phyloP scores from a whole-genome alignment of 352 stramenopile species.

The Phytophthora pini region DNA sequence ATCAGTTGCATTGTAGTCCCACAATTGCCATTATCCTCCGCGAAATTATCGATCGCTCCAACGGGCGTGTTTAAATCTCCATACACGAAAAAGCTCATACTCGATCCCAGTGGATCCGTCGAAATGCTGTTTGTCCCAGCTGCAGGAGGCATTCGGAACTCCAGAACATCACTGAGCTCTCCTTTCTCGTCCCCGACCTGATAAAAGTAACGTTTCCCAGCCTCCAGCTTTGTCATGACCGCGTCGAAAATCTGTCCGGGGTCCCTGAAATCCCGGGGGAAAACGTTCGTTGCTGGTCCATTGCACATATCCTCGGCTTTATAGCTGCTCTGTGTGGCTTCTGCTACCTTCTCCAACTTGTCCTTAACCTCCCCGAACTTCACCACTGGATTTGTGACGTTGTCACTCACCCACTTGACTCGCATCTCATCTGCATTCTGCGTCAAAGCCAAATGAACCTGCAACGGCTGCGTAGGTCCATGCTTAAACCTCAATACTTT shows the following conservation, averaged over 20 bases:
- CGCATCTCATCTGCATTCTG: constrained; percentile 47
- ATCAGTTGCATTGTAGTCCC: constrained; percentile 49
- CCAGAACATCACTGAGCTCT: constrained; percentile 34
- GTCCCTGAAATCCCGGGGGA: constrained; percentile 33
- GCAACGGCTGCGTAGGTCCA: constrained; percentile 49
- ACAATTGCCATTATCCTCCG: constrained; percentile 38
- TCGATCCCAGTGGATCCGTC: constrained; percentile 25
- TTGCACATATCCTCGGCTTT: constrained; percentile 41
- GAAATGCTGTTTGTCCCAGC: constrained; percentile 26
- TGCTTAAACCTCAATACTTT: constrained; percentile 40
- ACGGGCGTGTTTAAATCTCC: constrained; percentile 64
- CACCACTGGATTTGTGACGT: constrained; percentile 48
- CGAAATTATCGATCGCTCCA: constrained; percentile 33
- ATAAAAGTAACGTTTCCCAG: constrained; percentile 46
- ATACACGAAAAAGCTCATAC: constrained; percentile 78
- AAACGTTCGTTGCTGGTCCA: constrained; percentile 24
- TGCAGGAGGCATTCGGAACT: constrained; percentile 40
- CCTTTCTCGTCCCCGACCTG: constrained; percentile 38
- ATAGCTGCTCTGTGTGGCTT: constrained; percentile 40
- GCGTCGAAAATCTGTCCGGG: constrained; percentile 53
- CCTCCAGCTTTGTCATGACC: constrained; percentile 43
- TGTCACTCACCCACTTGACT: constrained; percentile 60
- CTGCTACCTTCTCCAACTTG: constrained; percentile 15
- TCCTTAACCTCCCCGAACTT: constrained; percentile 36
- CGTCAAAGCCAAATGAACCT: constrained; percentile 50